Evolutionary conservation across 2,329 filamentous ascomycete genomes (phyloP), one percentile per base, ranked within the genome.

Genomic region (Stemphylium beticola): DNA sequence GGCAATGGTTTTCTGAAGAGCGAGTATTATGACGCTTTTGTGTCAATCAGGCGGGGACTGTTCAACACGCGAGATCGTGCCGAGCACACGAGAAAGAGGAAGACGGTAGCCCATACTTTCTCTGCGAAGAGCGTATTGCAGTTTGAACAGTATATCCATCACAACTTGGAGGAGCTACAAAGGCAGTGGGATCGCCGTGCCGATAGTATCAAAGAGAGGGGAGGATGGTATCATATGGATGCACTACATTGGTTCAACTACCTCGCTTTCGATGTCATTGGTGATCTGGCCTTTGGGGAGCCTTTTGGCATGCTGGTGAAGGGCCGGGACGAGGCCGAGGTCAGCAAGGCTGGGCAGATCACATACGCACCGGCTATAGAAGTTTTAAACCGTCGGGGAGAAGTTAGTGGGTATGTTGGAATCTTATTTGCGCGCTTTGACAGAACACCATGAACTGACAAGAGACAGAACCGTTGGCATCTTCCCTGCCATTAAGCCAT

Each of bases 1-100:
- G 79, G 80, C 9, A 82, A 79, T 52, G 80, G 80, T 1, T 81
- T 81, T 57, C 60, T 81, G 53, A 82, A 82, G 69, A 77, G 89
- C 37, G 87, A 93, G 2, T 96, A 93, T 77, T 96, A 96, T 67
- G 91, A 96, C 68, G 90, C 91, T 44, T 96, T 96, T 66, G 92
- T 96, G 49, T 93, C 90, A 11, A 96, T 96, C 68, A 85, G 84
- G 45, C 85, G 91, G 11, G 92, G 92, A 17, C 82, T 97, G 11
- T 97, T 96, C 85, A 96, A 96, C 76, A 96, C 92, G 0, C 83
- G 93, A 29, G 86, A 93, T 76, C 85, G 93, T 43, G 81, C 81
- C 0, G 91, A 96, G 69, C 92, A 97, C 74, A 88, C 88, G 0
- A 87, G 92, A 60, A 97, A 96, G 83, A 86, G 92, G 67, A 96